Base-by-base conservation (phyloP, 805 yeast species). In the Candida dajiaensis region DNA sequence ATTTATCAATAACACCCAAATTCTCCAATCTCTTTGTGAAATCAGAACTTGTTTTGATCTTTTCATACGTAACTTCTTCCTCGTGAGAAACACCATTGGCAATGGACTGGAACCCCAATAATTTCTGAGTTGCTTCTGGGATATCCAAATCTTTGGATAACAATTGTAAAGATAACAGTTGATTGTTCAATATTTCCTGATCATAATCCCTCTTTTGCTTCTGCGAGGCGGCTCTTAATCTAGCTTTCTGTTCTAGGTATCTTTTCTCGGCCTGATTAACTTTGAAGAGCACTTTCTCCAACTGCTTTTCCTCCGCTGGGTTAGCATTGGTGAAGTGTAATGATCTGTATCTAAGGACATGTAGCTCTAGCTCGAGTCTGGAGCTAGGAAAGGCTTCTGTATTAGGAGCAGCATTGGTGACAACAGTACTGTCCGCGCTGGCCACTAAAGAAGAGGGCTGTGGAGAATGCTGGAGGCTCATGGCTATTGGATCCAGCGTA, bases 81-180 rank as follows among this genome's bases (percentile, higher is more conserved):
- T 6, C 6, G 4, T 26, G 25, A 12, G 22, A 35, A 12, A 37
- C 41, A 8, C 25, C 20, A 12, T 36, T 23, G 4, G 11, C 18
- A 8, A 23, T 23, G 47, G 38, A 26, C n/a, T 41, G 16, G 39
- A 67, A 57, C 13, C 61, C 59, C 35, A 67, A 70, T 6, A 63
- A 68, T 2, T 57, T 47, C 52, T 78, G 78, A 18, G 83, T 58
- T 5, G 67, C 56, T 28, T 70, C 73, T 0, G 92, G 89, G 41
- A 86, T 63, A 57, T 81, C 85, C 48, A 82, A 53, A 61, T 85
- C 88, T 53, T 73, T 78, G 2, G 88, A 76, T 37, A 86, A 63
- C 16, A 84, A 58, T 57, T 85, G 86, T 43, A 85, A 71, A 0
- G 83, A 83, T 16, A 78, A 63, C 19, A 86, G 60, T 60, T 86